Evolutionary conservation across 257 asterid species (phyloP), one percentile per base, ranked within the genome.

Genomic region (Jaltomata sinuosa): DNA sequence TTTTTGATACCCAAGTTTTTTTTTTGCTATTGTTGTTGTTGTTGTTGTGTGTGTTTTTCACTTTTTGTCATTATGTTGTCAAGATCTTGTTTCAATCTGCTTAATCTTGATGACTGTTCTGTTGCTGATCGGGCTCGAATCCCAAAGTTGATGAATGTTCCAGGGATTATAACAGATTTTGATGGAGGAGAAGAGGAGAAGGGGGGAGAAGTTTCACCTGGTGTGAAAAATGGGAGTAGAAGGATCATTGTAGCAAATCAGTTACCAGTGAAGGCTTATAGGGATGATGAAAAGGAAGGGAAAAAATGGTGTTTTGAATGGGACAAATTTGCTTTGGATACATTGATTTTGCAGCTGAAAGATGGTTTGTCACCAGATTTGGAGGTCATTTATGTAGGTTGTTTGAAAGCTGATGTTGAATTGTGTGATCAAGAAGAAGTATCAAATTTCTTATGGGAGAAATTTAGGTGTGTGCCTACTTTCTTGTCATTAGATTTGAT

Each of bases 381-480:
- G 29, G 97, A 94, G 81, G 92, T 92, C 3, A 85, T 95, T 5
- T 95, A 89, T 55, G 92, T 95, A 1, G 99, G 99, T 0, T 85
- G 92, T 50, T 84, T 95, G 85, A 87, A 87, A 15, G 99, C 82
- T 52, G 97, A 91, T 45, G 77, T 85, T 57, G 97, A 91, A 50
- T 80, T 92, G 45, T 90, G 90, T 55, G 98, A 90, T 50, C 99
- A 95, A 84, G 99, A 95, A 6, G 98, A 94, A 47, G 92, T 95
- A 50, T 91, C 97, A 4, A 94, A 95, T 27, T 52, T 69, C 11
- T 86, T 95, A 5, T 84, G 92, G 0, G 97, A 95, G 4, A 87
- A 90, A 81, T 95, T 94, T 88, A 91, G 88, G 78, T 94, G 99
- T 32, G 97, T 95, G 1, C 98, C 98, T 21, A 93, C 98, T 85